phyloP scores from a whole-genome alignment of 345 rosid species.

The Heritiera littoralis region DNA sequence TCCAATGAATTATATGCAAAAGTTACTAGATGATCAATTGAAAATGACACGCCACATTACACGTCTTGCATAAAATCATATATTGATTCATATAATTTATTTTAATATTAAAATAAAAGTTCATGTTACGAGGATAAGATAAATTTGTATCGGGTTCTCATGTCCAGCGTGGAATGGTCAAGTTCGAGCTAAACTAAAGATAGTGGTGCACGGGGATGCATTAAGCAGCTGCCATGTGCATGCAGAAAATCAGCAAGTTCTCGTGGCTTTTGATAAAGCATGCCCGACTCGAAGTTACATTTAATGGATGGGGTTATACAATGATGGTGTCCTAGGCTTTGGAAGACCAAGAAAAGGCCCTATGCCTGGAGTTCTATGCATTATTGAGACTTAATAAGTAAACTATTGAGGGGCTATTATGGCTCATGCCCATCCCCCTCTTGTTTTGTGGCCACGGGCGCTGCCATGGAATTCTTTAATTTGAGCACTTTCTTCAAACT shows the following conservation, averaged over 20 bases:
- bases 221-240: not conserved
- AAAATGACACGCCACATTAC: too few species aligned
- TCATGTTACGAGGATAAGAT: too few species aligned
- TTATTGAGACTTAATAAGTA: not conserved
- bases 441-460: not conserved
- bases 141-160: too few species aligned
- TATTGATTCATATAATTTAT: too few species aligned
- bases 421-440: not conserved
- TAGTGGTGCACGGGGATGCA: not conserved
- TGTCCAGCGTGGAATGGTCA: too few species aligned
- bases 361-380: not conserved
- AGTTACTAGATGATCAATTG: too few species aligned
- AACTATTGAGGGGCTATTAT: not conserved
- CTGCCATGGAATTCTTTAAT: not conserved
- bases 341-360: not conserved
- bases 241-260: not conserved
- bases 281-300: not conserved
- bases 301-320: not conserved
- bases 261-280: not conserved
- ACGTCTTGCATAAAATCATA: too few species aligned
- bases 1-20: too few species aligned
- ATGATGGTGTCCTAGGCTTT: not conserved
- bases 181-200: too few species aligned
- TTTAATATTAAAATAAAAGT: too few species aligned
- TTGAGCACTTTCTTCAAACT: constrained; percentile 16